Conservation (phyloP, 2,329 filamentous ascomycete genomes). For the Epichloe bromicola region DNA sequence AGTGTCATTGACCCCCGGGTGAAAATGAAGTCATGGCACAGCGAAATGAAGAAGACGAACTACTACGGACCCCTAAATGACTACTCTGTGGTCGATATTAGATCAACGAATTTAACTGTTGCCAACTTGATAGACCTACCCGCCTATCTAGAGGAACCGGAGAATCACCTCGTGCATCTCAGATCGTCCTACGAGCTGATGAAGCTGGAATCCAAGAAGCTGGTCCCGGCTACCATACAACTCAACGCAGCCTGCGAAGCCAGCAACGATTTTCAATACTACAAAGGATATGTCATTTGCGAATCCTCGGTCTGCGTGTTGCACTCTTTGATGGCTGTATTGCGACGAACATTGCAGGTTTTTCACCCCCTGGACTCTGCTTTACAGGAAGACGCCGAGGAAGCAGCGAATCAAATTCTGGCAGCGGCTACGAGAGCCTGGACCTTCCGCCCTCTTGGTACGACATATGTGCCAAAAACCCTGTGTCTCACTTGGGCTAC, state of each 20-base stretch:
- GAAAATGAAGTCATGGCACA: constrained; percentile 1
- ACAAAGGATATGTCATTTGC: constrained; percentile 5
- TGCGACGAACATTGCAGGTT: constrained; percentile 3
- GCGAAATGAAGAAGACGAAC: constrained; percentile 1
- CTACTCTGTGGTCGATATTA: constrained; percentile 6
- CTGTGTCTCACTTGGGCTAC: constrained; percentile 4
- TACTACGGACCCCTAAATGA: constrained; percentile 5
- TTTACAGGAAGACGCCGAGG: background rate
- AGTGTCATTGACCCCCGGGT: constrained; percentile 4
- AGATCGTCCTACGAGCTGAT: constrained; percentile 3
- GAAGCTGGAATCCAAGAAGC: constrained; percentile 2
- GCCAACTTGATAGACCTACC: constrained; percentile 4
- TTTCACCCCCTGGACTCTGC: background rate
- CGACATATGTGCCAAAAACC: constrained; percentile 4
- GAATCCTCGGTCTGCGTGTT: constrained; percentile 4
- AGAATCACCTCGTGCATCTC: constrained; percentile 2
- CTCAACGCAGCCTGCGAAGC: constrained; percentile 2
- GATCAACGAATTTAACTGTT: constrained; percentile 4
- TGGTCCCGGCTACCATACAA: background rate
- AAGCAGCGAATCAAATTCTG: background rate
- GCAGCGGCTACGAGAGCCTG: constrained; percentile 4
- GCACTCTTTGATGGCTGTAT: constrained; percentile 3
- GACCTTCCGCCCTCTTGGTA: constrained; percentile 4
- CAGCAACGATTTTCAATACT: constrained; percentile 1
- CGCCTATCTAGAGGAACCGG: constrained; percentile 2